Evolutionary conservation across 768 basidiomycete species (phyloP).

Genomic region (Lactarius hengduanensis): DNA sequence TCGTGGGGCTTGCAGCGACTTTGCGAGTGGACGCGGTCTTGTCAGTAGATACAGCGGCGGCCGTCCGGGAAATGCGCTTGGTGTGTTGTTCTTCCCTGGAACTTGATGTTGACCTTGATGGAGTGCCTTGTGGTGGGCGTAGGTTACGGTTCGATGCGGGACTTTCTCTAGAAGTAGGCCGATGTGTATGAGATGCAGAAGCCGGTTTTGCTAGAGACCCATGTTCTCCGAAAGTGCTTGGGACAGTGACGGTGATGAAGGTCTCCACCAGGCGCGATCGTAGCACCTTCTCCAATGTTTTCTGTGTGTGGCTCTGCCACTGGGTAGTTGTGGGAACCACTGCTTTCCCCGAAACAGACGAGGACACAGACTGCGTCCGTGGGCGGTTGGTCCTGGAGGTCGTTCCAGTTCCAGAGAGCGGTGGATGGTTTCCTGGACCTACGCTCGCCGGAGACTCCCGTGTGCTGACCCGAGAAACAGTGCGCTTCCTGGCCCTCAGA

Average conservation of each 20-base stretch:
- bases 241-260: constrained; percentile 58
- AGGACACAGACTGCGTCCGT: constrained; percentile 20
- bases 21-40: constrained; percentile 13
- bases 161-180: constrained; percentile 14
- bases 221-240: constrained; percentile 2
- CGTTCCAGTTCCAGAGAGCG: constrained; percentile 16
- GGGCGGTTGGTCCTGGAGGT: constrained; percentile 11
- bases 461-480: constrained; percentile 30
- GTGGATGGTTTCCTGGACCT: constrained; percentile 19
- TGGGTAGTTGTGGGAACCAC: constrained; percentile 35
- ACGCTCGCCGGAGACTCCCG: constrained; percentile 34
- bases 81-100: constrained; percentile 14
- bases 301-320: constrained; percentile 63
- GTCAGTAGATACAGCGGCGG: constrained; percentile 1
- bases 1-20: neutral
- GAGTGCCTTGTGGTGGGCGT: constrained; percentile 3
- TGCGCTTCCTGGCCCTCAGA: constrained; percentile 42
- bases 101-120: constrained; percentile 1
- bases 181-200: constrained; percentile 11
- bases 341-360: constrained; percentile 21
- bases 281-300: constrained; percentile 66
- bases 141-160: constrained; percentile 14
- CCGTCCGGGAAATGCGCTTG: constrained; percentile 11
- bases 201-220: neutral
- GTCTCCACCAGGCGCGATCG: constrained; percentile 75